Evolutionary conservation across 208 protist genomes (phyloP), one percentile per base, ranked within the genome.

Genomic region (Crithidia thermophila): DNA sequence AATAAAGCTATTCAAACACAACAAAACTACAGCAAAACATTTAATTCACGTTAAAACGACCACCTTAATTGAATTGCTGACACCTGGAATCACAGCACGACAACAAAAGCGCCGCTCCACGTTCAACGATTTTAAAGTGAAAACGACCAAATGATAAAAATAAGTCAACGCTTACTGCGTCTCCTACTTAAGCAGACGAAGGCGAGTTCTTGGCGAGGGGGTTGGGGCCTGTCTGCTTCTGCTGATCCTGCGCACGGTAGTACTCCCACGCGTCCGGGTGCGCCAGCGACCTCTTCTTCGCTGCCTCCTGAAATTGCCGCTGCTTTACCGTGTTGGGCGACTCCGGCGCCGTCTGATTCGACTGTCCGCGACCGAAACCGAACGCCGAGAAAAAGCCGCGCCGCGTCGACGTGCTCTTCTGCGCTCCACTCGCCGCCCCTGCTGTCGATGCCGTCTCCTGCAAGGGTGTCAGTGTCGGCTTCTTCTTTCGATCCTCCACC

Each of bases 191-290:
- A 43, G 39, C 10, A 43, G 39, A 43, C 13, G 39, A 43, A 43
- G 39, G 39, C 13, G 10, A 16, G 39, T 43, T 43, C 39, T n/a
- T n/a, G n/a, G 33, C 39, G 3, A 20, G 55, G 25, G 23, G 36
- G 36, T 37, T 21, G 37, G 16, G 7, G 53, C 5, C n/a, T 5
- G 20, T n/a, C 45, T 34, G 30, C 16, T 42, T n/a, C 2, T 52
- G 28, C 39, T 47, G 45, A 34, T 72, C 37, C 27, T 40, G 49
- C 3, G 37, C 7, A 18, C 8, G 18, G 4, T 64, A 68, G 53
- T 75, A 75, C 33, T 68, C 52, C 11, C 23, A 49, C 28, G 68
- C 68, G 23, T 75, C 68, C 3, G 68, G 68, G 61, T 75, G 68
- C 23, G 45, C n/a, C 13, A 75, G 36, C 6, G 68, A 59, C 13